Evolutionary conservation across 306 rosid genomes (phyloP).

Genomic region (Quercus ilex): DNA sequence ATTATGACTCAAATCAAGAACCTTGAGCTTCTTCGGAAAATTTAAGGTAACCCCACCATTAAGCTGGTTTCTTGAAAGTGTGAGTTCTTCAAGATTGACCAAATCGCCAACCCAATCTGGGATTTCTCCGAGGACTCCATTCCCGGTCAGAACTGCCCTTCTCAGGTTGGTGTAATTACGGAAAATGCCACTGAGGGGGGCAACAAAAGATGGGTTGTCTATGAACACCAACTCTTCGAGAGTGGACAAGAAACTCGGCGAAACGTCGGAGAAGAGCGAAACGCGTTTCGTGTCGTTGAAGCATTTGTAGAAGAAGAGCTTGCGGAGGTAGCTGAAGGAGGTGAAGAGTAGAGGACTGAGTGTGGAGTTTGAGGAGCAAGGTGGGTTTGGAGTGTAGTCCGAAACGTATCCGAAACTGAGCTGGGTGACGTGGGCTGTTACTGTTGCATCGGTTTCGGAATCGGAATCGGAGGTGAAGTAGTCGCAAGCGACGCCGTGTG

Average conservation of each 20-base stretch:
- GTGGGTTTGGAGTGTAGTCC: constrained; percentile 65
- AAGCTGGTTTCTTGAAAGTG: constrained; percentile 57
- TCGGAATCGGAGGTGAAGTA: constrained; percentile 16
- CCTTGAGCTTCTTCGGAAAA: constrained; percentile 39
- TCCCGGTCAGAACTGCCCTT: constrained; percentile 54
- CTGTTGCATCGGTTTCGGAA: background rate
- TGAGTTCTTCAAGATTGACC: constrained; percentile 54
- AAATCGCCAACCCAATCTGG: constrained; percentile 18
- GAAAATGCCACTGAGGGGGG: constrained; percentile 30
- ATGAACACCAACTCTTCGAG: constrained; percentile 70
- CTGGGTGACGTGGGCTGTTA: constrained; percentile 45
- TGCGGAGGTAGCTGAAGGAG: constrained; percentile 54
- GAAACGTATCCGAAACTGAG: constrained; percentile 76
- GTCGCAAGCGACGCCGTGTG: constrained; percentile 70
- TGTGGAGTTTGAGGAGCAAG: constrained; percentile 53
- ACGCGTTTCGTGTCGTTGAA: constrained; percentile 40
- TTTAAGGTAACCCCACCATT: constrained; percentile 38
- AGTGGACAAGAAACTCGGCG: constrained; percentile 13
- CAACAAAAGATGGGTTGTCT: constrained; percentile 56
- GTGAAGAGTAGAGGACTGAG: constrained; percentile 55
- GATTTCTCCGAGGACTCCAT: constrained; percentile 49
- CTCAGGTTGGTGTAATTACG: constrained; percentile 42
- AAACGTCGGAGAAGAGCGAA: constrained; percentile 17
- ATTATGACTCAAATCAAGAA: constrained; percentile 68
- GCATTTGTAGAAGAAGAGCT: constrained; percentile 79